Evolutionary conservation across 805 yeast species (phyloP).

Genomic region (Suhomyces prunicola): DNA sequence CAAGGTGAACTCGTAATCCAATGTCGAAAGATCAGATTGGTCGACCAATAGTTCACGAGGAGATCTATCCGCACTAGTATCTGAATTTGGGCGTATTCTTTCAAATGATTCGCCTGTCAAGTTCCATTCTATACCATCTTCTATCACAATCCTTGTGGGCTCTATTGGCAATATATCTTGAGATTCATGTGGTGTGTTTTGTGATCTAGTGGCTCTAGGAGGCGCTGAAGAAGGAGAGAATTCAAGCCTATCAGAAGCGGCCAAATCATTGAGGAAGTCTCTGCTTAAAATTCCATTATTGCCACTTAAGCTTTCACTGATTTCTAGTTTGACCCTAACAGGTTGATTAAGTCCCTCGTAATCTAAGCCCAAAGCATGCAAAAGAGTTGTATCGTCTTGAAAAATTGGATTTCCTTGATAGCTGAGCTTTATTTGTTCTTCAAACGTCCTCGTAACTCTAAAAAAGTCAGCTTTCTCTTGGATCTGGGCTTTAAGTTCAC

Average conservation of each 20-base stretch:
- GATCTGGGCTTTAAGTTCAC: constrained; percentile 17
- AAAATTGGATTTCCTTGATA: constrained; percentile 6
- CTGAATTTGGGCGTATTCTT: constrained; percentile 11
- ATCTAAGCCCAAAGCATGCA: background rate
- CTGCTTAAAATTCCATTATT: constrained; percentile 25
- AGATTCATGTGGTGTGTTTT: background rate
- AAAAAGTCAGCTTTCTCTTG: constrained; percentile 18
- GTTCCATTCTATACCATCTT: constrained; percentile 16
- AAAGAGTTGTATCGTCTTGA: background rate
- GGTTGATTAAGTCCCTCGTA: constrained; percentile 7
- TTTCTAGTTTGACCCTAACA: constrained; percentile 12
- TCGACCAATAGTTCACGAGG: constrained; percentile 18
- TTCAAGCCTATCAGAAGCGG: constrained; percentile 18
- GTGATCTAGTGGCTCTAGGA: background rate
- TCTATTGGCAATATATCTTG: constrained; percentile 10
- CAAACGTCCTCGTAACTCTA: constrained; percentile 24
- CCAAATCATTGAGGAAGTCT: constrained; percentile 23
- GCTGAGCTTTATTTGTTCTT: constrained; percentile 21
- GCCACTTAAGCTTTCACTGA: constrained; percentile 15
- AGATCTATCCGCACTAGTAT: background rate
- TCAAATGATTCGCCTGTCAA: constrained; percentile 26
- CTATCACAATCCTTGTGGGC: constrained; percentile 20
- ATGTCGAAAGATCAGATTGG: constrained; percentile 24
- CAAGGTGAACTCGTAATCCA: constrained; percentile 23
- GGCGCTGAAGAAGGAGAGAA: constrained; percentile 16